Conservation (phyloP, 1,284 basidiomycete genomes). For the Schizophyllum amplum region DNA sequence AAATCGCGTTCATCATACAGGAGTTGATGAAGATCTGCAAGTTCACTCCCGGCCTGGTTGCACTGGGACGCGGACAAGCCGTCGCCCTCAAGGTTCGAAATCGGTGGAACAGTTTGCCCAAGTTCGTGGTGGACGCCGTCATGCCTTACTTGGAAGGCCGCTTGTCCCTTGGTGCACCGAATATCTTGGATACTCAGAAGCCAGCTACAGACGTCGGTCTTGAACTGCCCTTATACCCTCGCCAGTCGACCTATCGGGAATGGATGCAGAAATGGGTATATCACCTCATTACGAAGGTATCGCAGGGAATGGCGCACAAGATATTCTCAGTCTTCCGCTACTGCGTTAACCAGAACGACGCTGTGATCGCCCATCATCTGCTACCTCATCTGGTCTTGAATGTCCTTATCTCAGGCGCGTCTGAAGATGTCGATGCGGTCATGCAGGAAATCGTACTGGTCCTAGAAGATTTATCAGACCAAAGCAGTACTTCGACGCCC, state of each 20-base stretch:
- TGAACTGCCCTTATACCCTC: constrained; percentile 72
- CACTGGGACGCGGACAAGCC: constrained; percentile 37
- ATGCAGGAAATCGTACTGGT: constrained; percentile 76
- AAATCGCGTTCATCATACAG: constrained; percentile 90
- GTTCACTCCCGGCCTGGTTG: constrained; percentile 70
- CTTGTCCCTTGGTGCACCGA: constrained; percentile 42
- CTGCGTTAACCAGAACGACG: constrained; percentile 83
- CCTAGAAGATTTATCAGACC: constrained; percentile 79
- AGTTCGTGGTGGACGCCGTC: constrained; percentile 83
- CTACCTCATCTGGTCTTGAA: constrained; percentile 91
- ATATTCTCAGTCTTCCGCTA: constrained; percentile 82
- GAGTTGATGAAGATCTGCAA: constrained; percentile 86
- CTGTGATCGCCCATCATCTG: constrained; percentile 83
- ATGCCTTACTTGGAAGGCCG: constrained; percentile 80
- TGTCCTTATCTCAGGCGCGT: constrained; percentile 71
- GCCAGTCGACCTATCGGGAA: constrained; percentile 80
- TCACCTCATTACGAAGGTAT: constrained; percentile 69
- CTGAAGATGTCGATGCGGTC: constrained; percentile 58
- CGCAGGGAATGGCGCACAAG: constrained; percentile 45
- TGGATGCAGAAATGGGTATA: constrained; percentile 93
- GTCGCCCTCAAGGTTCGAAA: constrained; percentile 59
- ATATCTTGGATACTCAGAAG: constrained; percentile 14
- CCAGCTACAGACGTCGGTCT: constrained; percentile 25
- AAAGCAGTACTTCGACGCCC: constrained; percentile 43
- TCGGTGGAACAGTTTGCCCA: constrained; percentile 75